A percentile compares a stretch with the other conserved stretches of the same genome.
Evolutionary conservation across 805 yeast species (phyloP).

Genomic region (Jamesozyma rosinii): DNA sequence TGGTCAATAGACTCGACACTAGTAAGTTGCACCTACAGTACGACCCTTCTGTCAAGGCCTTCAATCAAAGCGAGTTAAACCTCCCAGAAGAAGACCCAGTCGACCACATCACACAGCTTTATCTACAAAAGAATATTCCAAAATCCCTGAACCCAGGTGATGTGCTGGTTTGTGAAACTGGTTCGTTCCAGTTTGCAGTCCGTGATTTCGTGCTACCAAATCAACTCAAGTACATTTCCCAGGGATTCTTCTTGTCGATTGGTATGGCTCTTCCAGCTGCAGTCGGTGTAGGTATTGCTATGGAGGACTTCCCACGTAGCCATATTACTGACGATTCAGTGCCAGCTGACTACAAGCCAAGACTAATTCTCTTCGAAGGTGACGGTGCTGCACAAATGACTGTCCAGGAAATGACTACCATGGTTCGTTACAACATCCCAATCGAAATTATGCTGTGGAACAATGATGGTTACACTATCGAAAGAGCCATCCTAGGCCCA

Average conservation of each 20-base stretch:
- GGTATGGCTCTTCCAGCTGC: slow-evolving; percentile 86
- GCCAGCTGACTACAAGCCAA: slow-evolving; percentile 30
- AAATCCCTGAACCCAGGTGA: slow-evolving; percentile 51
- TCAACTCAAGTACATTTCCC: slow-evolving; percentile 46
- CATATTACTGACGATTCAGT: slow-evolving; percentile 24
- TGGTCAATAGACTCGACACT: slow-evolving; percentile 33
- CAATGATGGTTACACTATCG: slow-evolving; percentile 85
- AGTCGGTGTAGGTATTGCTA: slow-evolving; percentile 71
- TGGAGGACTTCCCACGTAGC: slow-evolving; percentile 38
- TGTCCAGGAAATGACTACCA: slow-evolving; percentile 68
- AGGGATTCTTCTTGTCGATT: slow-evolving; percentile 73
- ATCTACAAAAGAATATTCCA: slow-evolving; percentile 35
- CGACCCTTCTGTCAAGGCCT: slow-evolving; percentile 14
- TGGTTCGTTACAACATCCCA: slow-evolving; percentile 47
- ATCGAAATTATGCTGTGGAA: slow-evolving; percentile 71
- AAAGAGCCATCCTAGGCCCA: slow-evolving; percentile 76
- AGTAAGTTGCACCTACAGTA: slow-evolving; percentile 18
- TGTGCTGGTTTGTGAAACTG: slow-evolving; percentile 70
- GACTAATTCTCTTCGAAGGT: slow-evolving; percentile 72
- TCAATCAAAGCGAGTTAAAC: slow-evolving; percentile 18
- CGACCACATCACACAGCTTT: slow-evolving; percentile 41
- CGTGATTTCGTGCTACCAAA: slow-evolving; percentile 57
- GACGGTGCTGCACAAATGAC: slow-evolving; percentile 97
- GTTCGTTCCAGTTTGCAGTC: slow-evolving; percentile 71
- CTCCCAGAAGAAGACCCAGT: slow-evolving; percentile 6